Base-by-base conservation (phyloP, 441 rosid species). In the Populus hybrid region DNA sequence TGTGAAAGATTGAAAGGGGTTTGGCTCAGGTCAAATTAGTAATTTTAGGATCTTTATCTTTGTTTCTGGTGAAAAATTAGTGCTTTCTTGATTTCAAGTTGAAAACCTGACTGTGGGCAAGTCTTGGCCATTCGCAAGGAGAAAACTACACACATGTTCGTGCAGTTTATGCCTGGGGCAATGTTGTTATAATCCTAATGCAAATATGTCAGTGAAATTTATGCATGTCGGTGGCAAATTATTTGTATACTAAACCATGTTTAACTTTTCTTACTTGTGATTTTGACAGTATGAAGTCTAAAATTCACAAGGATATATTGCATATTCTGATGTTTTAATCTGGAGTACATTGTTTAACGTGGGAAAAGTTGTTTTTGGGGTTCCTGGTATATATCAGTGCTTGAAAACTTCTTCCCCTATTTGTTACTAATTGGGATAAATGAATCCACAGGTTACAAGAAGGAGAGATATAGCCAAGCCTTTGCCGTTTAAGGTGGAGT, bases 391-490 rank as follows among this genome's bases (percentile, higher is more conserved):
- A 38, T 18, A 36, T 26, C 61, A 26, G 70, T 21, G 28, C 35
- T 34, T 74, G 61, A 50, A 35, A 6, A 61, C 5, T 18, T 14
- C 4, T 28, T 1, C 21, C 46, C 28, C 12, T 68, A 21, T 7
- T 0, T 30, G 16, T 57, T 74, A 14, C 74, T 83, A 53, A 78
- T 9, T 42, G 11, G 59, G 73, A 69, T 46, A 79, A 69, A 59
- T 79, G 38, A 71, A 74, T 78, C 59, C 68, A 65, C 86, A 93
- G 99, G 99, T 93, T 71, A 93, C 98, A 5, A 97, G 99, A 82
- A 93, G 98, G 88, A 90, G 98, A 83, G 99, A 94, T 71, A 84
- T 97, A 87, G 99, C 98, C 23, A 95, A 94, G 81, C 91, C 99
- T 70, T 83, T 95, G 84, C 89, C 92, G 0, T 95, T 95, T 79